Conservation (phyloP, 805 yeast species). For the Lipomyces oligophaga region DNA sequence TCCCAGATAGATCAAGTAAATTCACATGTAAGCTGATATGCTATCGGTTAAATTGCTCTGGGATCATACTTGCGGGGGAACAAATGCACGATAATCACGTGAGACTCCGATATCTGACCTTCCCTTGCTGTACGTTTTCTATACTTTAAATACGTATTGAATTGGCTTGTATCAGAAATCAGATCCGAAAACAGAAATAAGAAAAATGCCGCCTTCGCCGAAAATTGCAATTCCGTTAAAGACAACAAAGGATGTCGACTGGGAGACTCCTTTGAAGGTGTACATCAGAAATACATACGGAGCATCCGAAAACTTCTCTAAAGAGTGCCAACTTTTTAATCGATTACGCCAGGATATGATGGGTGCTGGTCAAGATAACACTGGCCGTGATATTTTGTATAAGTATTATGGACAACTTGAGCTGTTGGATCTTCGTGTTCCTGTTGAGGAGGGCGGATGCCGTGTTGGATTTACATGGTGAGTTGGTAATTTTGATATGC, state of each 20-base stretch:
- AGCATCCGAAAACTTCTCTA: constrained; percentile 50
- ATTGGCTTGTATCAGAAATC: not conserved
- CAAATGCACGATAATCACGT: too few relatives aligned
- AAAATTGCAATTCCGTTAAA: constrained; percentile 41
- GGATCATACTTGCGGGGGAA: too few relatives aligned
- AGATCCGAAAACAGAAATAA: too few relatives aligned
- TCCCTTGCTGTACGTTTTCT: not conserved
- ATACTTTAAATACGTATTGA: not conserved
- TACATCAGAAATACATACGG: constrained; percentile 66
- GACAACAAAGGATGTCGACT: constrained; percentile 56
- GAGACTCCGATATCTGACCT: too few relatives aligned
- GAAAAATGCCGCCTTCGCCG: constrained; percentile 27
- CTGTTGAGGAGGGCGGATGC: constrained; percentile 55
- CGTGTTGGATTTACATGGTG: constrained; percentile 68
- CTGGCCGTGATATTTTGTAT: constrained; percentile 54
- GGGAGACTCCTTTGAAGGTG: constrained; percentile 57
- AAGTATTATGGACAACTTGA: constrained; percentile 80
- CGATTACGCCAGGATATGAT: constrained; percentile 57
- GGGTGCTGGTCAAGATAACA: constrained; percentile 45
- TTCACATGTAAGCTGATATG: too few relatives aligned
- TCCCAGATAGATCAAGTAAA: not conserved
- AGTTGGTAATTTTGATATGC: not conserved
- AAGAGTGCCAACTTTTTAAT: constrained; percentile 54
- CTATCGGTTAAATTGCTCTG: too few relatives aligned
- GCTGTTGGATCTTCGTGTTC: constrained; percentile 70